phyloP scores from a whole-genome alignment of 1,284 basidiomycete species.

The Cryptococcus floricola region DNA sequence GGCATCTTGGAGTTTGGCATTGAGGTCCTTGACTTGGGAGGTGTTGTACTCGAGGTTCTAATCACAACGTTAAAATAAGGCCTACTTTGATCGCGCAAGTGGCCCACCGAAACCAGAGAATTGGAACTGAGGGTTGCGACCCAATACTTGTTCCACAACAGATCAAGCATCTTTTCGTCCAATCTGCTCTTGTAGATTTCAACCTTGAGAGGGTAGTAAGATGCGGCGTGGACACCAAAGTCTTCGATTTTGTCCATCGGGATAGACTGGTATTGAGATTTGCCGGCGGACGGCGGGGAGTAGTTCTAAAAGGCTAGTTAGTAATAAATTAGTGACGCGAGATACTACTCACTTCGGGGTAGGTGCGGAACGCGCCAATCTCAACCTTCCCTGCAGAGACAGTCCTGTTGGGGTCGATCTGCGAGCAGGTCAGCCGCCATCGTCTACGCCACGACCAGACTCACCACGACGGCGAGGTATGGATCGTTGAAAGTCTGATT shows the following conservation, averaged over 20 bases:
- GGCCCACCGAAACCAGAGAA: slow-evolving; percentile 76
- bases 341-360: slow-evolving; percentile 61
- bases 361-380: slow-evolving; percentile 96
- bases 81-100: neutral
- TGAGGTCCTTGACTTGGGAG: slow-evolving; percentile 80
- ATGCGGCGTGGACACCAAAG: slow-evolving; percentile 95
- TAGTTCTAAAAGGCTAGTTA: slow-evolving; percentile 56
- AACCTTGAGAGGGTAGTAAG: slow-evolving; percentile 90
- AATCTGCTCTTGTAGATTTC: slow-evolving; percentile 89
- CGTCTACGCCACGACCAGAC: slow-evolving; percentile 36
- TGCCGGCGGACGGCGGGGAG: slow-evolving; percentile 66
- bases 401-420: slow-evolving; percentile 98
- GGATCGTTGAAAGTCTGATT: slow-evolving; percentile 95
- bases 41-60: slow-evolving; percentile 90
- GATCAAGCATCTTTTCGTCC: slow-evolving; percentile 78
- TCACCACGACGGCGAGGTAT: slow-evolving; percentile 91
- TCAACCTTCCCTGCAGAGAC: slow-evolving; percentile 97
- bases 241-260: slow-evolving; percentile 93
- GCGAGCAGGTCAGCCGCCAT: neutral
- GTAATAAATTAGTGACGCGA: neutral
- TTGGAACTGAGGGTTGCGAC: slow-evolving; percentile 90
- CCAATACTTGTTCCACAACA: slow-evolving; percentile 99
- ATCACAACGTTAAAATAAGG: neutral
- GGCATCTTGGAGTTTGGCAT: slow-evolving; percentile 65
- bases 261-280: slow-evolving; percentile 84